Percentiles rank a stretch among this genome's conserved stretches.
Conservation (phyloP, 106 monocot species). For the Dendrobium chrysotoxum region DNA sequence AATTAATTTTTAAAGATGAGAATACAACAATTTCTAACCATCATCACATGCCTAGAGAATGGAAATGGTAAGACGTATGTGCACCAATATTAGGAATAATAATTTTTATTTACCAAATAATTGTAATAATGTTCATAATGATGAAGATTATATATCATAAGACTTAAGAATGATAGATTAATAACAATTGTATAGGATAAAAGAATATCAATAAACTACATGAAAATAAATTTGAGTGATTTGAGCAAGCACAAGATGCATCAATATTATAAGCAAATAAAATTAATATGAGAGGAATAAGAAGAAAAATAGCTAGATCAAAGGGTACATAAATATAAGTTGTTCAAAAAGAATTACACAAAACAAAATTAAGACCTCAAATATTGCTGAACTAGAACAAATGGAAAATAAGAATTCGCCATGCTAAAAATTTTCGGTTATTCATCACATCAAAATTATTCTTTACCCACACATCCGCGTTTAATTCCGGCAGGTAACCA, state of each 20-base stretch:
- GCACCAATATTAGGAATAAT: too few species aligned
- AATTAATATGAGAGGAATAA: not conserved
- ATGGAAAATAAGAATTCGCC: not conserved
- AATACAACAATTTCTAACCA: too few species aligned
- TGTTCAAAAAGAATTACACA: not conserved
- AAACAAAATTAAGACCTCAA: not conserved
- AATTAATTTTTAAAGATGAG: too few species aligned
- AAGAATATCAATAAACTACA: too few species aligned
- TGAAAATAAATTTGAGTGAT: too few species aligned
- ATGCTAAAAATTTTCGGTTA: not conserved
- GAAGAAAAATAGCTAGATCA: not conserved
- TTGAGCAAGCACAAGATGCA: not conserved
- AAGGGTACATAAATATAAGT: not conserved
- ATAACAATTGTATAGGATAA: too few species aligned
- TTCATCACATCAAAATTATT: not conserved
- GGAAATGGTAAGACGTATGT: too few species aligned
- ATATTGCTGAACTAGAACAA: not conserved
- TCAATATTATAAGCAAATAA: not conserved
- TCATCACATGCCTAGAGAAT: too few species aligned
- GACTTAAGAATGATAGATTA: too few species aligned
- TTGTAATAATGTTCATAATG: too few species aligned
- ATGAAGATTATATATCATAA: too few species aligned
- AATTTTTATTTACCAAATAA: too few species aligned
- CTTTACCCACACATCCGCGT: not conserved
- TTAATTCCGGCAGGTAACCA: not conserved